These are phyloP conservation scores for Apophysomyces sp. DNA, from an alignment of 371 early-diverging fungal genomes.

Conservation along the genomic window DNA sequence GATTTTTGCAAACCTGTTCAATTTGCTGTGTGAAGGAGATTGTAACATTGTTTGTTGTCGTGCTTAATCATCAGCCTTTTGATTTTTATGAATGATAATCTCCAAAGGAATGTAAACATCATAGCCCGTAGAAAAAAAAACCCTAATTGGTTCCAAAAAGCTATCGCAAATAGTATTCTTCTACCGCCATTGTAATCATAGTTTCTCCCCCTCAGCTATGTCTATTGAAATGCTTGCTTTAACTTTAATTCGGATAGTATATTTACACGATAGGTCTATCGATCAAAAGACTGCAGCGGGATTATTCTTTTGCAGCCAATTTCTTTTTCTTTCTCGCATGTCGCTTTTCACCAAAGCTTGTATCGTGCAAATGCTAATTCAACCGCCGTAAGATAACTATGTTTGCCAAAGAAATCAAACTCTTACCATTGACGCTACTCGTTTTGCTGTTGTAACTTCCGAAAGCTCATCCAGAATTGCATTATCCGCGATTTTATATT, in stretches of 20 bases:
- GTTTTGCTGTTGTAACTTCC: slow-evolving; percentile 87
- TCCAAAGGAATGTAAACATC: too few relatives aligned
- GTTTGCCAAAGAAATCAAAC: not conserved
- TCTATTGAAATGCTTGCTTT: not conserved
- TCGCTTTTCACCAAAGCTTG: slow-evolving; percentile 70
- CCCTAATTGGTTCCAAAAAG: too few relatives aligned
- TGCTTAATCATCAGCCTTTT: too few relatives aligned
- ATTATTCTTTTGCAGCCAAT: slow-evolving; percentile 3
- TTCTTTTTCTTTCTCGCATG: slow-evolving; percentile 63
- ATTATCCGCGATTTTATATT: slow-evolving; percentile 75
- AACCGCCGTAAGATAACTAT: not conserved
- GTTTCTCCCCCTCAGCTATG: too few relatives aligned
- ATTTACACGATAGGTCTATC: not conserved
- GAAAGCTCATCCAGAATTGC: slow-evolving; percentile 78
- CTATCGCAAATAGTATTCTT: too few relatives aligned
- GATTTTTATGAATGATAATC: too few relatives aligned
- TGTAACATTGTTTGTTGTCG: too few relatives aligned
- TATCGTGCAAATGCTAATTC: slow-evolving; percentile 64
- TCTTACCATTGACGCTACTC: slow-evolving; percentile 84
- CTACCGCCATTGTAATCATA: too few relatives aligned
- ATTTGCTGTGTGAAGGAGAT: too few relatives aligned
- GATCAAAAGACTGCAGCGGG: not conserved
- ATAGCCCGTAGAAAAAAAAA: too few relatives aligned
- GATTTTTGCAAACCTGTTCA: too few relatives aligned
- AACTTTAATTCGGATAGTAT: not conserved